Evolutionary conservation across 345 rosid species (phyloP).

Genomic region (Dipteronia dyeriana): DNA sequence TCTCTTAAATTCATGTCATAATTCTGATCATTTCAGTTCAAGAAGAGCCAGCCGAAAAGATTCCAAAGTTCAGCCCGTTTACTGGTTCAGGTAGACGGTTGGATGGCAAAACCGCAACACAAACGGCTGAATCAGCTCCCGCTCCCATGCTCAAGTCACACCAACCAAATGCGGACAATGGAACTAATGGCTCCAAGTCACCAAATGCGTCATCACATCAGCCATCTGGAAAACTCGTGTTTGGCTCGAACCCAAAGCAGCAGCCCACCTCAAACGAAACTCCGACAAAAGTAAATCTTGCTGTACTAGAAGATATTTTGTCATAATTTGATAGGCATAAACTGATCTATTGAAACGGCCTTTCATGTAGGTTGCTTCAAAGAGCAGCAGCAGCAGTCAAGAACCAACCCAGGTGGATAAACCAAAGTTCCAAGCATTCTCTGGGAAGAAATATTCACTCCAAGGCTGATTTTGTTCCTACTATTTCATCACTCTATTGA

Average conservation of each 20-base stretch:
- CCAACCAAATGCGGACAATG: constrained; percentile 25
- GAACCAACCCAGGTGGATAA: constrained; percentile 36
- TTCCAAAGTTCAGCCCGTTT: constrained; percentile 51
- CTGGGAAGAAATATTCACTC: constrained; percentile 62
- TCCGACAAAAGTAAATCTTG: constrained; percentile 36
- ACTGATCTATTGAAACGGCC: constrained; percentile 12
- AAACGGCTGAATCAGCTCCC: constrained; percentile 22
- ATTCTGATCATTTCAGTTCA: constrained; percentile 27
- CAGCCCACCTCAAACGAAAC: constrained; percentile 25
- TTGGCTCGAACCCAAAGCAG: constrained; percentile 47
- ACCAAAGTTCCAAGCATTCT: constrained; percentile 58
- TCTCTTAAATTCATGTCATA: background rate
- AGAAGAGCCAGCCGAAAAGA: constrained; percentile 47
- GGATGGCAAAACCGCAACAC: constrained; percentile 49
- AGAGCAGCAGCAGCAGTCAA: constrained; percentile 32
- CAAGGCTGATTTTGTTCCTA: background rate
- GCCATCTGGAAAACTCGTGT: constrained; percentile 50
- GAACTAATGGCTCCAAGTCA: constrained; percentile 27
- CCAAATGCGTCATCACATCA: constrained; percentile 27
- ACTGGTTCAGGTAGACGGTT: constrained; percentile 57
- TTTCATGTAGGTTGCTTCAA: constrained; percentile 32
- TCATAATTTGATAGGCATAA: background rate
- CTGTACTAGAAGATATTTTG: background rate
- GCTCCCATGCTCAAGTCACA: constrained; percentile 18
- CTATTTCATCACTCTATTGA: no score